Conservation (phyloP, 73 alveolate species). For the Tetrahymena malaccensis region DNA sequence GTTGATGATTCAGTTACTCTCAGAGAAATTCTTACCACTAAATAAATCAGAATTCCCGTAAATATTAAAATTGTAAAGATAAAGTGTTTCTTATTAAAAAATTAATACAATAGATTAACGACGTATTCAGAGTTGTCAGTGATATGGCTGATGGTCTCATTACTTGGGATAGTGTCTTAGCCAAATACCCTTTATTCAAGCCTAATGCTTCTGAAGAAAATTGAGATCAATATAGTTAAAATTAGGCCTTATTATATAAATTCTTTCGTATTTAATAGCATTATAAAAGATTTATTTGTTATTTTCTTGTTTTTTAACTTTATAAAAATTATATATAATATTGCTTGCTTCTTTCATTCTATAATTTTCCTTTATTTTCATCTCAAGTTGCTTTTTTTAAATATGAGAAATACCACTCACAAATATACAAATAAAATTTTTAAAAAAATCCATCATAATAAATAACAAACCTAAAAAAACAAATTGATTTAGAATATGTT, state of each 20-base stretch:
- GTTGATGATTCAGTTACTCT: constrained; percentile 82
- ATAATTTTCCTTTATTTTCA: no score
- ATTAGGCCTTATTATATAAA: not conserved
- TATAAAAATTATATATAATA: no score
- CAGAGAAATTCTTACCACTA: constrained; percentile 87
- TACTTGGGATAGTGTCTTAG: not conserved
- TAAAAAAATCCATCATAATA: no score
- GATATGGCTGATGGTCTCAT: not conserved
- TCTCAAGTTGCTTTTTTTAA: no score
- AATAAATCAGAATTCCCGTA: constrained; percentile 75
- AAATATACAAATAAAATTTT: no score
- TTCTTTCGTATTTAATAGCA: not conserved
- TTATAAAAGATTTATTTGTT: not conserved
- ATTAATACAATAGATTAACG: not conserved
- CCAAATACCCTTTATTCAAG: not conserved
- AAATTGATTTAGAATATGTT: no score
- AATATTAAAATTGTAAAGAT: not conserved
- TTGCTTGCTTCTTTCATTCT: not conserved
- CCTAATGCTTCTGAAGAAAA: not conserved
- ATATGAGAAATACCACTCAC: no score
- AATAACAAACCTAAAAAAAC: no score
- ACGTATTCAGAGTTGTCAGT: not conserved
- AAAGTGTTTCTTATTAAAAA: not conserved
- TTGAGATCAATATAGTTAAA: not conserved
- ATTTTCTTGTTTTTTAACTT: not conserved